Percentiles rank a stretch among this genome's conserved stretches.
Evolutionary conservation across 1,284 basidiomycete species (phyloP).

Genomic region (Cerioporus squamosus): DNA sequence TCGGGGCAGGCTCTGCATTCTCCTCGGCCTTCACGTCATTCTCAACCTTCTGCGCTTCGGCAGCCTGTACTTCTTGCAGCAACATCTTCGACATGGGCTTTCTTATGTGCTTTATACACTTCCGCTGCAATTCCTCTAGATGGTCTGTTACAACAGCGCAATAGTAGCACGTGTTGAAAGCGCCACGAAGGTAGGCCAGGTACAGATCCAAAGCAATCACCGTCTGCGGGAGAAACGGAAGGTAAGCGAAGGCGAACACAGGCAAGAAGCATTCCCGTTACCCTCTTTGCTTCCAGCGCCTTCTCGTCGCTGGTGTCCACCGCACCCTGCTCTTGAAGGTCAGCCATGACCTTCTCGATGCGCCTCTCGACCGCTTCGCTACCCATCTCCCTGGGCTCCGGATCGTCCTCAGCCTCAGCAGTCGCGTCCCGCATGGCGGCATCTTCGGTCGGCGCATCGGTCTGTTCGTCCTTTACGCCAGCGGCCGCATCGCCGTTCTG

Average conservation of each 20-base stretch:
- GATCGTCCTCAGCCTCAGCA: constrained; percentile 55
- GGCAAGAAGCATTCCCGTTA: constrained; percentile 36
- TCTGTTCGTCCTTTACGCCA: constrained; percentile 20
- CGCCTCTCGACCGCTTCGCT: constrained; percentile 74
- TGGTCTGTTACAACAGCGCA: constrained; percentile 91
- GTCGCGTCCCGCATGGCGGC: constrained; percentile 47
- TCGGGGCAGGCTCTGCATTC: constrained; percentile 39
- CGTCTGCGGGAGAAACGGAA: constrained; percentile 45
- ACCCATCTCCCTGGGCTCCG: constrained; percentile 62
- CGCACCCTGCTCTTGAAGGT: constrained; percentile 65
- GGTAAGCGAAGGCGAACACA: constrained; percentile 9
- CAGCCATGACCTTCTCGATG: constrained; percentile 72
- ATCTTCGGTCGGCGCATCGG: constrained; percentile 39
- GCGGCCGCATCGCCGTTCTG: constrained; percentile 20
- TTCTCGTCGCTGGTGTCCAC: constrained; percentile 65
- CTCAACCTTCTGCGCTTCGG: constrained; percentile 47
- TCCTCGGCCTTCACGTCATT: constrained; percentile 45
- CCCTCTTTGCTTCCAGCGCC: constrained; percentile 70
- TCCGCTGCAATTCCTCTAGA: constrained; percentile 90
- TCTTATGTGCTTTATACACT: constrained; percentile 90
- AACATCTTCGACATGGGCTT: constrained; percentile 65
- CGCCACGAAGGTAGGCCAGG: constrained; percentile 81
- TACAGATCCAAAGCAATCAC: constrained; percentile 84
- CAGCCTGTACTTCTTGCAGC: constrained; percentile 58
- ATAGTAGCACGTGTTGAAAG: constrained; percentile 94